Evolutionary conservation across 1,284 basidiomycete genomes (phyloP).

Genomic region (Anthracocystis setariae): DNA sequence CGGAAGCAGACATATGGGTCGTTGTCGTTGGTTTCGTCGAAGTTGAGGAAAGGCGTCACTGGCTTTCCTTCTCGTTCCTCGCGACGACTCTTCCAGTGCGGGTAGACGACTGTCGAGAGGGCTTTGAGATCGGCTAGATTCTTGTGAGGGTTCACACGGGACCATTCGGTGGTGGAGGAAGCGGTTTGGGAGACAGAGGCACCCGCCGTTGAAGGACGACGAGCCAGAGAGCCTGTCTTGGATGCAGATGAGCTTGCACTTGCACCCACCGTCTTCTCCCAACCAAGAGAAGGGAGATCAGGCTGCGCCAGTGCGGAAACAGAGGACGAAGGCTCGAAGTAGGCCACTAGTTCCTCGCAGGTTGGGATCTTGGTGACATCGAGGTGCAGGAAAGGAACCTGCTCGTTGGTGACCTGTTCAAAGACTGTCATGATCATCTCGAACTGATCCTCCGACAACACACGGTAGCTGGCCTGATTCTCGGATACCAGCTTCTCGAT

Average conservation of each 20-base stretch:
- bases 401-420: slow-evolving; percentile 90
- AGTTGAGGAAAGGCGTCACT: slow-evolving; percentile 62
- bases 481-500: slow-evolving; percentile 69
- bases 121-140: slow-evolving; percentile 61
- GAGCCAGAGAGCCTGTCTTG: slow-evolving; percentile 11
- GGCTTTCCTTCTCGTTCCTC: slow-evolving; percentile 61
- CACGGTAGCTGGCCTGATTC: slow-evolving; percentile 71
- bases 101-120: slow-evolving; percentile 56
- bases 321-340: slow-evolving; percentile 57
- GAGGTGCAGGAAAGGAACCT: slow-evolving; percentile 87
- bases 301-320: slow-evolving; percentile 54
- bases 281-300: slow-evolving; percentile 53
- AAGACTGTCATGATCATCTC: slow-evolving; percentile 95
- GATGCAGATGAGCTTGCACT: slow-evolving; percentile 21
- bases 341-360: slow-evolving; percentile 52
- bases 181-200: slow-evolving; percentile 1
- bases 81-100: slow-evolving; percentile 64
- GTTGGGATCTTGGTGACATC: slow-evolving; percentile 60
- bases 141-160: slow-evolving; percentile 58
- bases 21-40: slow-evolving; percentile 90
- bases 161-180: slow-evolving; percentile 44
- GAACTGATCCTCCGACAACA: slow-evolving; percentile 82
- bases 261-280: slow-evolving; percentile 41
- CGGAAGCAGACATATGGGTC: slow-evolving; percentile 99
- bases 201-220: slow-evolving; percentile 20